Evolutionary conservation across 495 filamentous ascomycete species (phyloP).

Genomic region (Aspergillus nanangensis): DNA sequence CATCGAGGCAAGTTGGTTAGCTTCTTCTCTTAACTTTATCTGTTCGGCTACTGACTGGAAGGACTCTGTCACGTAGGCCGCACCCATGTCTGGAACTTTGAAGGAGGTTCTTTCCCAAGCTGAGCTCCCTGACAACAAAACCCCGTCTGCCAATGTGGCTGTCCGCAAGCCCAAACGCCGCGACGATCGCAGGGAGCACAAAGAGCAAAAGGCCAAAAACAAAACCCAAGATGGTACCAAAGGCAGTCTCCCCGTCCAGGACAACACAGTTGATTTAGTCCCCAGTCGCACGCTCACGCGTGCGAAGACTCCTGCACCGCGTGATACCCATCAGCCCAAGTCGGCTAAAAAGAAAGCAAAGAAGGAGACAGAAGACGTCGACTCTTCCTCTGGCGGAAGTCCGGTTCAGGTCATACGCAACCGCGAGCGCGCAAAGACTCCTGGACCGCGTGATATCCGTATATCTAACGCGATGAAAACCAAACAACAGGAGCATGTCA

Average conservation of each 20-base stretch:
- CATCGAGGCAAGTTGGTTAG: not conserved
- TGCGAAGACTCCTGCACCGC: not conserved
- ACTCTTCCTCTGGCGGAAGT: no score
- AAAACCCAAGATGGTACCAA: not conserved
- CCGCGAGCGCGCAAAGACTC: no score
- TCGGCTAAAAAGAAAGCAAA: no score
- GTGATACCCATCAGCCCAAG: not conserved
- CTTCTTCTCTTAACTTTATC: not conserved
- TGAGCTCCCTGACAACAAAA: no score
- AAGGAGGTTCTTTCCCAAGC: no score
- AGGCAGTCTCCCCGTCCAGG: not conserved
- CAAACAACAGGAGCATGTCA: no score
- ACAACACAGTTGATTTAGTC: not conserved
- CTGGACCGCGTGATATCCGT: no score
- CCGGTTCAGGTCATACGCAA: no score
- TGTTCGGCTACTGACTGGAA: not conserved
- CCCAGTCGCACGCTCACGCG: no score
- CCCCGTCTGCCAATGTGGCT: not conserved
- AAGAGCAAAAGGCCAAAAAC: not conserved
- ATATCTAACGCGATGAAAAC: no score
- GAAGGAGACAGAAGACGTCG: no score
- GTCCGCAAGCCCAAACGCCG: not conserved
- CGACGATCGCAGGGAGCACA: not conserved
- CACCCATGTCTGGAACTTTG: not conserved
- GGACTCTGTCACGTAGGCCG: not conserved